Conservation (phyloP, 2,329 filamentous ascomycete genomes). For the Periconia sp. region DNA sequence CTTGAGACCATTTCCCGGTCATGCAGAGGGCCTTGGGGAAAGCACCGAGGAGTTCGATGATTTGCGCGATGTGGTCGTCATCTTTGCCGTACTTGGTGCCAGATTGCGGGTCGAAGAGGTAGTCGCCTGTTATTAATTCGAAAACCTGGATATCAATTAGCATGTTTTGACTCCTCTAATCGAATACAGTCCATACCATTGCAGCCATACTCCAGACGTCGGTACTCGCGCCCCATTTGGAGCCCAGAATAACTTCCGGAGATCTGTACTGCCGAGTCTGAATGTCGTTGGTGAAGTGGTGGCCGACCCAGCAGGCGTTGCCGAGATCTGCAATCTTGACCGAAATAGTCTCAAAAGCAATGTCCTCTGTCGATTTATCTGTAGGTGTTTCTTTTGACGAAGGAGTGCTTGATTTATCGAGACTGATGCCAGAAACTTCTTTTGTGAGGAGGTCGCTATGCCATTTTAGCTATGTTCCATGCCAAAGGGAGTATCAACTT, state of each 20-base stretch:
- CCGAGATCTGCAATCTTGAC: slow-evolving; percentile 99
- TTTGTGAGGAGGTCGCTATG: slow-evolving; percentile 83
- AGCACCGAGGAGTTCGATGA: slow-evolving; percentile 92
- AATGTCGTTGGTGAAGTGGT: slow-evolving; percentile 99
- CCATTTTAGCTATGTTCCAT: slow-evolving; percentile 2
- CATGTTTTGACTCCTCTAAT: background rate
- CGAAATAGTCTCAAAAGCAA: slow-evolving; percentile 79
- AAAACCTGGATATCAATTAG: slow-evolving; percentile 70
- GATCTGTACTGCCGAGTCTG: slow-evolving; percentile 97
- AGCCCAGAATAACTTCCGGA: slow-evolving; percentile 93
- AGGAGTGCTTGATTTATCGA: slow-evolving; percentile 69
- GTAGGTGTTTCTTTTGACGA: slow-evolving; percentile 51
- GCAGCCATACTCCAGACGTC: slow-evolving; percentile 99
- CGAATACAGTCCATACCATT: slow-evolving; percentile 73
- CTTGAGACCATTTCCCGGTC: slow-evolving; percentile 95
- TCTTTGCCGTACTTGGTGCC: slow-evolving; percentile 99
- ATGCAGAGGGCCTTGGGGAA: slow-evolving; percentile 93
- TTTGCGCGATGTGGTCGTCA: slow-evolving; percentile 98
- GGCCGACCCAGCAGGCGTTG: slow-evolving; percentile 98
- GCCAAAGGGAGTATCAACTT: slow-evolving; percentile 48
- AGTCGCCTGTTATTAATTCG: slow-evolving; percentile 96
- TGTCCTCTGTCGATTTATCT: slow-evolving; percentile 69
- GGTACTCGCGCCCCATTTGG: slow-evolving; percentile 99
- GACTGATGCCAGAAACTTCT: slow-evolving; percentile 92
- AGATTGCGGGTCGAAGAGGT: slow-evolving; percentile 97